Evolutionary conservation across 176 grass and related monocot genomes (phyloP).

Genomic region (Pontederia crassipes): DNA sequence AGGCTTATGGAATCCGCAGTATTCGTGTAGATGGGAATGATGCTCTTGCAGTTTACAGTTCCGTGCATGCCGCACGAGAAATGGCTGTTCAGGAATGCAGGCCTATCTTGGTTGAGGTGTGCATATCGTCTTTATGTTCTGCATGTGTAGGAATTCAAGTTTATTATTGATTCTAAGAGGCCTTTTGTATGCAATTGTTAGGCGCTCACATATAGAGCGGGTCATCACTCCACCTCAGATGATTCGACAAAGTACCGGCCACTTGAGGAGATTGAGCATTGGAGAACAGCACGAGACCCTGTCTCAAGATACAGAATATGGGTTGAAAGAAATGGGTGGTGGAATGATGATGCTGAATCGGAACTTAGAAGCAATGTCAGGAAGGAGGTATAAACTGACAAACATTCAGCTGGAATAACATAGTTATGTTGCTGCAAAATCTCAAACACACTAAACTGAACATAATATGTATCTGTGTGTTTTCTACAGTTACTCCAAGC

Average conservation of each 20-base stretch:
- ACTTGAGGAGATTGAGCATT: slow-evolving; percentile 83
- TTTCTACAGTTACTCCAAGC: slow-evolving; percentile 52
- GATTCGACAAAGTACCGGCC: slow-evolving; percentile 97
- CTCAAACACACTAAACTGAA: too few relatives aligned
- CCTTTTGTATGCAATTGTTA: slow-evolving; percentile 23
- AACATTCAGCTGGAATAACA: too few relatives aligned
- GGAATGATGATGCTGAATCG: slow-evolving; percentile 66
- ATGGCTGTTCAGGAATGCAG: slow-evolving; percentile 74
- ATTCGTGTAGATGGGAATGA: slow-evolving; percentile 92
- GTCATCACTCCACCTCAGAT: slow-evolving; percentile 96
- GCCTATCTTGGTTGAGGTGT: slow-evolving; percentile 89
- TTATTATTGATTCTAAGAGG: not conserved
- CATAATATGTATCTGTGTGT: too few relatives aligned
- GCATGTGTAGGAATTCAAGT: not conserved
- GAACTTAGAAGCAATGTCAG: slow-evolving; percentile 54
- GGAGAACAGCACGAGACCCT: slow-evolving; percentile 71
- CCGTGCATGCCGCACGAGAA: slow-evolving; percentile 71
- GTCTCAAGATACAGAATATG: slow-evolving; percentile 92
- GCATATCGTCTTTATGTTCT: not conserved
- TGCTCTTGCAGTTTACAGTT: slow-evolving; percentile 81
- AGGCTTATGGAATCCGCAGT: slow-evolving; percentile 81
- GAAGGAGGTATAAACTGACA: slow-evolving; percentile 47
- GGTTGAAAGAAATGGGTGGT: slow-evolving; percentile 86
- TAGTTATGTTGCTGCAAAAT: too few relatives aligned
- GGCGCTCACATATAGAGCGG: slow-evolving; percentile 87